A percentile compares a stretch with the other conserved stretches of the same genome.
Conservation (phyloP, 129 eudicot genomes). For the Gnaphalium uliginosum region DNA sequence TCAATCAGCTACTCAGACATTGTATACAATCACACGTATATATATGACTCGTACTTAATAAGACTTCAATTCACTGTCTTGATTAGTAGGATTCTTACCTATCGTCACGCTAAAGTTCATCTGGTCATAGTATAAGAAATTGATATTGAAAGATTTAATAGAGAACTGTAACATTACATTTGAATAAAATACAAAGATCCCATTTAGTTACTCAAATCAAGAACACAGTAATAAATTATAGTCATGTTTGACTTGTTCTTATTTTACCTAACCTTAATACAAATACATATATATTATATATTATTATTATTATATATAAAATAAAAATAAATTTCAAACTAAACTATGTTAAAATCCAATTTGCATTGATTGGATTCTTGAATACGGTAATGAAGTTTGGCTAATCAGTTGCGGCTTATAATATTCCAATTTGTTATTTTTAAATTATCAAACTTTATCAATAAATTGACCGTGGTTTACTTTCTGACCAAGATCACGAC, state of each 20-base stretch:
- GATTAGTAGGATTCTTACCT: too few species aligned
- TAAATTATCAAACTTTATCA: slow-evolving; percentile 1
- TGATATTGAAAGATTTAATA: too few species aligned
- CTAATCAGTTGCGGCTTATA: not conserved
- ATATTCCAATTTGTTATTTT: slow-evolving; percentile 20
- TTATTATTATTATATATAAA: too few species aligned
- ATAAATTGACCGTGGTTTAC: slow-evolving; percentile 26
- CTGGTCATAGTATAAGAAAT: too few species aligned
- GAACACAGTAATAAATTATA: not conserved
- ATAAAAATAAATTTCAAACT: not conserved
- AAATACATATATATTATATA: not conserved
- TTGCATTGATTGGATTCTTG: slow-evolving; percentile 15
- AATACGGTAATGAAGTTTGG: slow-evolving; percentile 15
- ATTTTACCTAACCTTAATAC: slow-evolving; percentile 25
- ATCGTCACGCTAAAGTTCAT: too few species aligned
- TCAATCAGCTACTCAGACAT: too few species aligned
- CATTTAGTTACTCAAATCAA: not conserved
- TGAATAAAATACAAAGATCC: not conserved
- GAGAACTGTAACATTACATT: not conserved
- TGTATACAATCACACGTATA: too few species aligned
- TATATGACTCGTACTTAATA: too few species aligned
- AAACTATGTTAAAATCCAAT: not conserved
- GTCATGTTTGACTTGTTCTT: slow-evolving; percentile 25
- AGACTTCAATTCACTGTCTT: too few species aligned
- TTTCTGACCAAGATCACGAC: slow-evolving; percentile 21